Conservation (phyloP, 169 alveolate species). For the Plasmodium coatneyi region DNA sequence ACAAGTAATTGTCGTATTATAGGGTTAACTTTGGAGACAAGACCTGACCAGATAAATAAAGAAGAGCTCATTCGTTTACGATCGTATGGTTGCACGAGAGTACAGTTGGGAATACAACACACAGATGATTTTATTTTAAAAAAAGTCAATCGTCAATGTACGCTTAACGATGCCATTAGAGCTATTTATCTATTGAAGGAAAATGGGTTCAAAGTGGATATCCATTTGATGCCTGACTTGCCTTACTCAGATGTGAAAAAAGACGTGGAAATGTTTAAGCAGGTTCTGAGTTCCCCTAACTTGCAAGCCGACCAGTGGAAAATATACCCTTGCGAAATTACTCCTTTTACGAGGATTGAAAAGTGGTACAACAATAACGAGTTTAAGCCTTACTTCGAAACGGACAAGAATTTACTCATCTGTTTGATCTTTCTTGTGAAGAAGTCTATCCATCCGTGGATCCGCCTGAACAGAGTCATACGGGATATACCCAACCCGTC, state of each 20-base stretch:
- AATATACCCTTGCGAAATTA: constrained; percentile 95
- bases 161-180: constrained; percentile 84
- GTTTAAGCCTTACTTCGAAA: constrained; percentile 92
- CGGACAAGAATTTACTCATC: constrained; percentile 83
- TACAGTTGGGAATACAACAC: constrained; percentile 96
- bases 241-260: constrained; percentile 88
- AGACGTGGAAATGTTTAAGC: constrained; percentile 91
- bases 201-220: constrained; percentile 94
- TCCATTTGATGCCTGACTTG: constrained; percentile 95
- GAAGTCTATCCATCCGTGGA: constrained; percentile 95
- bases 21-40: constrained; percentile 90
- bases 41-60: constrained; percentile 93
- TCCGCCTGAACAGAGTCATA: constrained; percentile 93
- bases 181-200: constrained; percentile 93
- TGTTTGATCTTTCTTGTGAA: constrained; percentile 87
- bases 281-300: constrained; percentile 85
- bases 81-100: constrained; percentile 93
- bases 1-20: constrained; percentile 78
- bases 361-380: constrained; percentile 89
- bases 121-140: constrained; percentile 89
- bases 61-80: constrained; percentile 89
- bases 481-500: constrained; percentile 95
- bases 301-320: constrained; percentile 97
- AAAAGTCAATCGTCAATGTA: constrained; percentile 88
- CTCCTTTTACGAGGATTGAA: constrained; percentile 93